Evolutionary conservation across 805 yeast genomes (phyloP), one percentile per base, ranked within the genome.

Genomic region (Teunomyces atbi): DNA sequence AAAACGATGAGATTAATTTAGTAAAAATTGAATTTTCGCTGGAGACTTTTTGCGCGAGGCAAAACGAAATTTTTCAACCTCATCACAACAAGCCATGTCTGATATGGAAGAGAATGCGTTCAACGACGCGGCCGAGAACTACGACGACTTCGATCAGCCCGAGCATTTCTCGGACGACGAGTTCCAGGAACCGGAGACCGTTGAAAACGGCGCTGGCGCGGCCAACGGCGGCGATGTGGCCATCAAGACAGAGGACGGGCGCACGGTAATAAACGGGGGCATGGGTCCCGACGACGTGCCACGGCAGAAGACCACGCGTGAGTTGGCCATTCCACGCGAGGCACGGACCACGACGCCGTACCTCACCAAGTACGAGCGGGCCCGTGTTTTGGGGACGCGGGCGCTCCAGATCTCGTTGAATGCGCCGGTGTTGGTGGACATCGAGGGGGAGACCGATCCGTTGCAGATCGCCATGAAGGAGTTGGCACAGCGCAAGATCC

Each of bases 381-480:
- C 99, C 6, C 82, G 99, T 73, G 89, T 94, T 50, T 78, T 94
- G 60, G 99, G 99, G 21, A 94, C 99, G 8, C 81, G 99, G 59
- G 99, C 99, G 1, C 74, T 94, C 54, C 99, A 94, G 69, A 92
- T 94, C 59, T 89, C 97, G 21, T 87, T 94, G 88, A 94, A 94
- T 64, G 99, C 99, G 1, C 99, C 99, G 2, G 98, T 94, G 2
- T 79, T 94, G 62, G 99, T 94, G 35, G 99, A 95, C 62, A 81
- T 94, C 48, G 99, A 94, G 71, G 99, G 99, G 62, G 99, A 95
- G 68, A 95, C 99, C 2, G 99, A 94, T 66, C 99, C 99, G 11
- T 75, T 94, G 62, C 97, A 91, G 68, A 94, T 94, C 52, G 97
- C 99, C 50, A 86, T 89, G 89, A 94, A 95, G 68, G 99, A 94